Base-by-base conservation (phyloP, 2,329 filamentous ascomycete species). In the Emericellopsis cladophorae region DNA sequence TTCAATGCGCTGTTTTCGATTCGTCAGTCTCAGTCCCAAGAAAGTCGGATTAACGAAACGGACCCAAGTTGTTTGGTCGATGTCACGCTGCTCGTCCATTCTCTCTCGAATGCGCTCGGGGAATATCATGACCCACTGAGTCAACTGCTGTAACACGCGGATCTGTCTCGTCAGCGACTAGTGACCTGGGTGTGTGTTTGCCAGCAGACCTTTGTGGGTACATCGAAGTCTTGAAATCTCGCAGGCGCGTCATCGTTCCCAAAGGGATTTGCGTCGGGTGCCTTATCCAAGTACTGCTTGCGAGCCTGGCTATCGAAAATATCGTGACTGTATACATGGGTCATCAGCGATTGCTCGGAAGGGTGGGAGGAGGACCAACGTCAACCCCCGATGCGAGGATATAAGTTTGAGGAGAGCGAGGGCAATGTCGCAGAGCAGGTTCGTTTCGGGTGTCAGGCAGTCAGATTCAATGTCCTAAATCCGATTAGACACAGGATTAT, bases 301-400 rank as follows among this genome's bases (percentile, higher is more conserved):
- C 88, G 79, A 29, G 88, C 83, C 57, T 95, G 95, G 54, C 95
- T 88, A 56, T 96, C 88, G 51, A 96, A 94, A 38, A 92, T 81
- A 4, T 93, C 88, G 40, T 71, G 76, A 2, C 89, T 95, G 51
- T 39, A 58, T 50, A 41, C 26, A 47, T 29, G 42, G 15, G 31
- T 44, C 18, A 47, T 48, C 34, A 50, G 38, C 31, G 18, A 16
- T 23, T 7, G 16, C 12, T 11, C 31, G 29, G 21, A 4, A 31
- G 36, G 39, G 40, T 37, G 11, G 11, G 15, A 36, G 32, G 21
- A 43, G 34, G 46, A 72, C 84, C 49, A 75, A 95, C 88, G 83
- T 93, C 37, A 96, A 68, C 47, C 89, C 89, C 48, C 89, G 82
- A 66, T 95, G 88, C 45, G 89, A 95, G 26, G 92, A 95, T 39